These are phyloP conservation scores for Ceraceosorus guamensis DNA, from an alignment of 1,284 basidiomycete genomes.

Conservation along the genomic window DNA sequence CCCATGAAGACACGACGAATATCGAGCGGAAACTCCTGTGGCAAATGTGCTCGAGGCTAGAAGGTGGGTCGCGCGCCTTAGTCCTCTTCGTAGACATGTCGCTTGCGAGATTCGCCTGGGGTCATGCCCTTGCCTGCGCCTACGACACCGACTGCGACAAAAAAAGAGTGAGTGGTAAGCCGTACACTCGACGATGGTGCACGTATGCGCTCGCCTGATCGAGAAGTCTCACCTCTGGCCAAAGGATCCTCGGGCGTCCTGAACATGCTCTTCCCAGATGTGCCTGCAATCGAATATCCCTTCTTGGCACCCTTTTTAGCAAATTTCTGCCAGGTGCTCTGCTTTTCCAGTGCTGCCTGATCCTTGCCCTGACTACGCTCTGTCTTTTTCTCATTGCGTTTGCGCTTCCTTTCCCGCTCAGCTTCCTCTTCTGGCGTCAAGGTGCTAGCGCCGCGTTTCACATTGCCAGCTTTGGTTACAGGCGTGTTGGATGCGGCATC, in stretches of 20 bases:
- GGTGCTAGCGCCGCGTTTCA: neutral
- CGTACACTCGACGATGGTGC: no score
- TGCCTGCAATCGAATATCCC: slow-evolving; percentile 56
- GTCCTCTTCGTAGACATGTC: neutral
- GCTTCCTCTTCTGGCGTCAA: slow-evolving; percentile 60
- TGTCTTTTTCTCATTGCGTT: slow-evolving; percentile 91
- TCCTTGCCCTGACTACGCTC: slow-evolving; percentile 77
- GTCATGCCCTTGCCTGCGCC: neutral
- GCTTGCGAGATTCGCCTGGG: neutral
- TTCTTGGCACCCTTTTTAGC: slow-evolving; percentile 64
- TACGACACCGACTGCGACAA: neutral
- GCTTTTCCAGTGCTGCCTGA: slow-evolving; percentile 79
- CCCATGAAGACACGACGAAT: no score
- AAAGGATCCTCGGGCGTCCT: slow-evolving; percentile 89
- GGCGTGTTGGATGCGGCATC: neutral
- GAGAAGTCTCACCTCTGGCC: slow-evolving; percentile 61
- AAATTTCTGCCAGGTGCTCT: slow-evolving; percentile 94
- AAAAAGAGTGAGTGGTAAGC: no score
- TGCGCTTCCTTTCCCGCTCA: slow-evolving; percentile 80
- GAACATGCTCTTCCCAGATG: slow-evolving; percentile 65
- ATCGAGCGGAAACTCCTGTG: no score
- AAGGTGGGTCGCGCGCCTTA: neutral
- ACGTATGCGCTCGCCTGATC: no score
- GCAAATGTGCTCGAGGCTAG: no score
- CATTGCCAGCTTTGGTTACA: neutral